phyloP scores from a whole-genome alignment of 1,139 yeast species.

The Candida sp. region DNA sequence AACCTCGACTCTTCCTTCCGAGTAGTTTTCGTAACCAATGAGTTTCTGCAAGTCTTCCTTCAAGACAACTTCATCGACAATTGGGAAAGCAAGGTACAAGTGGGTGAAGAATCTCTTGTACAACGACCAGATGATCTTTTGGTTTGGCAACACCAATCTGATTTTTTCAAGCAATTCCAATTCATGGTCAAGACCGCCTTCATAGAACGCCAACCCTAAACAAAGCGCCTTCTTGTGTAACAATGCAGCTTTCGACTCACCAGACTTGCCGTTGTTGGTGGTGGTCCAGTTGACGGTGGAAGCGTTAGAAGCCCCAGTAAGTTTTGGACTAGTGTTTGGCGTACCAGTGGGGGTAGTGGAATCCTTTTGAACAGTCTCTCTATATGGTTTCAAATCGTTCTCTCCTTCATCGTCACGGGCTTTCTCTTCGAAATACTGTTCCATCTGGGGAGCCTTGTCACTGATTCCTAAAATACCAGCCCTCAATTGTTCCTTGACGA shows the following conservation, averaged over 20 bases:
- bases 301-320: background rate
- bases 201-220: conserved; percentile 33
- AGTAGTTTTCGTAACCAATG: conserved; percentile 23
- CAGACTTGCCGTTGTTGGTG: background rate
- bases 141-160: conserved; percentile 45
- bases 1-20: conserved; percentile 18
- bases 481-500: conserved; percentile 10
- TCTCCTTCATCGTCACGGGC: conserved; percentile 23
- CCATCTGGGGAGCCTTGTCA: conserved; percentile 9
- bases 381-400: conserved; percentile 23
- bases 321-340: background rate
- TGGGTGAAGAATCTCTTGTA: conserved; percentile 47
- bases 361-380: conserved; percentile 13
- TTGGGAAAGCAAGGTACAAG: conserved; percentile 51
- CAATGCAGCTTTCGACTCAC: conserved; percentile 11
- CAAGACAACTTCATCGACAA: conserved; percentile 44
- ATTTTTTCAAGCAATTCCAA: conserved; percentile 34
- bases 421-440: conserved; percentile 15
- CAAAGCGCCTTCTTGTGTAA: conserved; percentile 28
- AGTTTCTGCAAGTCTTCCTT: conserved; percentile 21
- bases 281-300: background rate
- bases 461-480: conserved; percentile 6
- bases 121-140: conserved; percentile 47
- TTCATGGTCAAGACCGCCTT: conserved; percentile 36
- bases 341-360: conserved; percentile 3